Conservation (phyloP, 2,329 filamentous ascomycete genomes). For the Phialophora chinensis region DNA sequence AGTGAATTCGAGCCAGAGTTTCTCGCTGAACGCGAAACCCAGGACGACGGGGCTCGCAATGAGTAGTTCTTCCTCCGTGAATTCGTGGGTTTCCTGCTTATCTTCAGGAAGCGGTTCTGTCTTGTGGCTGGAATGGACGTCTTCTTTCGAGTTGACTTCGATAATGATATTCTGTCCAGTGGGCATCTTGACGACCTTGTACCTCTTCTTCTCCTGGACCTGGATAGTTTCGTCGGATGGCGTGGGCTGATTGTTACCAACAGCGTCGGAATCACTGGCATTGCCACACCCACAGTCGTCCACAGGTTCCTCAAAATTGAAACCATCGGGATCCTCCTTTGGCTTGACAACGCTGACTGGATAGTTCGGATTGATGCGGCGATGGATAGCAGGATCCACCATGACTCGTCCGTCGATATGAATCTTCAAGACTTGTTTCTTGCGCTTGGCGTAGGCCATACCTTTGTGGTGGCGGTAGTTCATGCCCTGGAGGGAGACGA, state of each 20-base stretch:
- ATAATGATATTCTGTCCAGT: constrained; percentile 60
- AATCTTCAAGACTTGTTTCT: constrained; percentile 75
- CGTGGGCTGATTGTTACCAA: constrained; percentile 42
- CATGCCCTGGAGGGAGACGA: constrained; percentile 78
- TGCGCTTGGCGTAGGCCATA: constrained; percentile 83
- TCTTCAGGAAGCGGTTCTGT: constrained; percentile 63
- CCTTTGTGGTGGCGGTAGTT: constrained; percentile 80
- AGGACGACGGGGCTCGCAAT: constrained; percentile 83
- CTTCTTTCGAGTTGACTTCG: constrained; percentile 61
- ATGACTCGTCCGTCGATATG: constrained; percentile 87
- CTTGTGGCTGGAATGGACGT: constrained; percentile 59
- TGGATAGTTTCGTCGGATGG: constrained; percentile 43
- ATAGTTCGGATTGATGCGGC: constrained; percentile 86
- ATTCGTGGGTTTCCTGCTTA: constrained; percentile 54
- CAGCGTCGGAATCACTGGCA: constrained; percentile 44
- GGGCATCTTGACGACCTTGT: constrained; percentile 62
- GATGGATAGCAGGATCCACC: constrained; percentile 82
- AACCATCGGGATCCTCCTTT: constrained; percentile 64
- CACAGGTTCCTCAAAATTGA: constrained; percentile 38
- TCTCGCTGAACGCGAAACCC: constrained; percentile 86
- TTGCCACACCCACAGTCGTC: constrained; percentile 46
- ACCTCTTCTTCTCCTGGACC: constrained; percentile 54
- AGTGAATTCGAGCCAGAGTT: constrained; percentile 86
- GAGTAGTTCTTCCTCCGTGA: constrained; percentile 82
- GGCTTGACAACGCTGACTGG: constrained; percentile 74